Evolutionary conservation across 2,329 filamentous ascomycete species (phyloP), one percentile per base, ranked within the genome.

Genomic region (Epichloe sylvatica): DNA sequence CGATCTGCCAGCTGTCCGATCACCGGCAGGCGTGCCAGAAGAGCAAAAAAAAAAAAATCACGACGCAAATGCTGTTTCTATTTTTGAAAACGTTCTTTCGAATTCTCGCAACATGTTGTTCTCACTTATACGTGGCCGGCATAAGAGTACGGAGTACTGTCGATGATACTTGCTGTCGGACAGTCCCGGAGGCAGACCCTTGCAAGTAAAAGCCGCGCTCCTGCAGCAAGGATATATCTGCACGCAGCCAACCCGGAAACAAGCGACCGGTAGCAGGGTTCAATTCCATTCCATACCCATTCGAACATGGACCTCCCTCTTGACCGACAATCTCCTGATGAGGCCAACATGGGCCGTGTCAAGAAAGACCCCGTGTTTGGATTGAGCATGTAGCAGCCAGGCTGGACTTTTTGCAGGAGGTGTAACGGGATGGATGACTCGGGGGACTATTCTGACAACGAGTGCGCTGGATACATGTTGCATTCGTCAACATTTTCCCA

Each of bases 161-260:
- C 41, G 12, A 43, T 33, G 6, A 43, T 33, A 3, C 17, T 11
- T 17, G 11, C 30, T n/a, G 25, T 47, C 45, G 45, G 49, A 45
- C 45, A 51, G 39, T 51, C 23, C 45, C 49, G 49, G 49, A 51
- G 23, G 45, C 45, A 45, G 45, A 35, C 41, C 38, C 35, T 17
- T 30, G 39, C 39, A 34, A 7, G 12, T n/a, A 5, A 5, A 21
- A 17, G 23, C 13, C 15, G 19, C 39, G 35, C 45, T 45, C 47
- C 44, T 52, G 51, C 47, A 50, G 43, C 43, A 43, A 48, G 42
- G 46, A 43, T 47, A 30, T 19, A 13, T 44, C 33, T 35, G 21
- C n/a, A 5, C 39, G 23, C 41, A 44, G 46, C 49, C 49, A 51
- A 51, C 50, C 46, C 25, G 46, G 50, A 39, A 30, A 35, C 21